These are phyloP conservation scores for Coemansia sp. DNA, from an alignment of 192 early-diverging fungal species.

Conservation along the genomic window DNA sequence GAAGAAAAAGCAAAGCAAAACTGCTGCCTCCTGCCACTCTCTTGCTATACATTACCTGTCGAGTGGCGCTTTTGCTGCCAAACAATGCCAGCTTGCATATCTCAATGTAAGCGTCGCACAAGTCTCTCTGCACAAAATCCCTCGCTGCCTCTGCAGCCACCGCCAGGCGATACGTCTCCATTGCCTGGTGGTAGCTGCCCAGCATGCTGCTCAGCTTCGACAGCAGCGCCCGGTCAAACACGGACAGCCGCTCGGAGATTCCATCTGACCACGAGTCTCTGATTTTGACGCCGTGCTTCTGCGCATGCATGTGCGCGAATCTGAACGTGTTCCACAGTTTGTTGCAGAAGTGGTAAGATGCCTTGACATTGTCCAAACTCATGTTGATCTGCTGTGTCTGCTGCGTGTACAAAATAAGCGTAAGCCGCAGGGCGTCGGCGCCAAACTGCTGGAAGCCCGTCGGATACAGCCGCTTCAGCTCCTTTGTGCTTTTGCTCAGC, in stretches of 20 bases:
- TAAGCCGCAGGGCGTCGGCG: conserved; percentile 81
- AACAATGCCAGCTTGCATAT: conserved; percentile 81
- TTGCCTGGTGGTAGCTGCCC: conserved; percentile 62
- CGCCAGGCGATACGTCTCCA: conserved; percentile 73
- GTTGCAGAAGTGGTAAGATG: conserved; percentile 91
- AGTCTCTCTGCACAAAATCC: conserved; percentile 85
- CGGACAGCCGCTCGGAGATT: conserved; percentile 55
- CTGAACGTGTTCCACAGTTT: conserved; percentile 94
- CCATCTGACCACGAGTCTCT: conserved; percentile 20
- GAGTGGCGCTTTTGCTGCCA: conserved; percentile 52
- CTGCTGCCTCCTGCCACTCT: background rate
- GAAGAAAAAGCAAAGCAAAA: background rate
- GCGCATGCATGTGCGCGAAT: conserved; percentile 41
- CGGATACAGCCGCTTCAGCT: conserved; percentile 79
- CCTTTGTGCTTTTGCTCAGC: conserved; percentile 65
- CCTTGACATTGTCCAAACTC: conserved; percentile 81
- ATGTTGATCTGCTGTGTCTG: conserved; percentile 93
- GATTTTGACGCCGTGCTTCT: conserved; percentile 15
- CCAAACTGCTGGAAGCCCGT: conserved; percentile 89
- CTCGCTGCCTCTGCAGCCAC: conserved; percentile 79
- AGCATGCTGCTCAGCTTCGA: conserved; percentile 78
- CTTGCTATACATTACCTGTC: conserved; percentile 51
- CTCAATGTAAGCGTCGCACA: conserved; percentile 96
- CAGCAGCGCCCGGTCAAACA: conserved; percentile 85
- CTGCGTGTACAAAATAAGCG: conserved; percentile 69